Base-by-base conservation (phyloP, 768 basidiomycete genomes). In the Lanmaoa rubissima region DNA sequence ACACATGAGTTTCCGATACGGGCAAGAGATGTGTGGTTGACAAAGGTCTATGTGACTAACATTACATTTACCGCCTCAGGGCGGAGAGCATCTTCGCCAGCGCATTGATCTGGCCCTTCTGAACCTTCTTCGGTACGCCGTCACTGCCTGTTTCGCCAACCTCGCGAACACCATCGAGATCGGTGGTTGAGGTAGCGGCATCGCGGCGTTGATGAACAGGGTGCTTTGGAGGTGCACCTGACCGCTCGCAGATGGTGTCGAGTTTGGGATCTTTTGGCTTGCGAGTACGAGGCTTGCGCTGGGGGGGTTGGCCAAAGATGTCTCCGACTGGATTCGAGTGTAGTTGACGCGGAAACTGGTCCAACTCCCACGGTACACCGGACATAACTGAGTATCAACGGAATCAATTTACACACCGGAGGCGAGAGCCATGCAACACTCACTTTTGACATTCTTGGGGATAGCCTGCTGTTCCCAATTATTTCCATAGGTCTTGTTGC, bases 71-170 rank as follows among this genome's bases (percentile, higher is more conserved):
- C 66, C 86, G 86, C 66, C 88, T 80, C 73, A 91, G 73, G 50
- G 88, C 88, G 55, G 86, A 91, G 56, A 94, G 76, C 90, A 95
- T 92, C 85, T 94, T 94, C 55, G 92, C 92, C 65, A 95, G 78
- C 41, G 90, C 83, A 65, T 87, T 86, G 75, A 94, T 94, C 78
- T 94, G 93, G 47, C 88, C 90, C 74, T 87, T 93, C 77, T 92
- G 87, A 66, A 90, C 87, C 76, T 89, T 92, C 80, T 90, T 76
- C 50, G 83, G 82, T 48, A 75, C 74, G 48, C 79, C 77, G 35
- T 81, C 79, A 43, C 51, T 53, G 44, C 54, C 57, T 39, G 55
- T 35, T 58, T 69, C 68, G 52, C 44, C 50, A 19, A 45, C 48
- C 46, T 69, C 67, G 10, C 67, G 59, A 46, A 58, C 54, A 48